Evolutionary conservation across 495 filamentous ascomycete genomes (phyloP), one percentile per base, ranked within the genome.

Genomic region (Copromyces sp.): DNA sequence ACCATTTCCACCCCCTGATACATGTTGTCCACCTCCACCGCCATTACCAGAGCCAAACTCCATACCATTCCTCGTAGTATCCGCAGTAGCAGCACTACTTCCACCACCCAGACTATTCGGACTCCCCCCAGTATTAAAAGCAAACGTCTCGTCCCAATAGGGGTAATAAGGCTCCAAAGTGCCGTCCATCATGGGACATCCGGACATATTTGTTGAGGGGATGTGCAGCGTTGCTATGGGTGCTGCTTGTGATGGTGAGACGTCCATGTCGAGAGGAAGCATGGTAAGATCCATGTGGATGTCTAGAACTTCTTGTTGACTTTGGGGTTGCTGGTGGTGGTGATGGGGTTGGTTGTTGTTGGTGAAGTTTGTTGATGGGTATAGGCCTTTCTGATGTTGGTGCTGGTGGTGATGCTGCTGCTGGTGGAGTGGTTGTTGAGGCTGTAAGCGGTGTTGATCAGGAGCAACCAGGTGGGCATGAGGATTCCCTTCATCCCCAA

Each of bases 111-210:
- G 6, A 59, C 65, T 61, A 35, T 32, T 61, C 47, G 53, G 5
- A 37, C 29, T 65, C 0, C 29, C 53, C 24, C 12, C 24, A 8
- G 12, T 1, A 1, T 61, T 32, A 1, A 61, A 61, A 37, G 73
- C 39, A 68, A 77, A 78, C 4, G 76, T 74, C 74, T 81, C 83
- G 35, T 83, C 80, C 83, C 83, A 86, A 69, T 80, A 74, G 3
- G 80, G 79, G 45, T 81, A 77, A 38, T 83, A 82, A 37, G 76
- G 44, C 39, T 85, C 80, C 69, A 85, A 59, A 68, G 81, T 84
- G 38, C 83, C 82, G 70, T 86, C 83, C 71, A 84, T 77, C 82
- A 86, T 84, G 6, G 83, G 84, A 59, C 84, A 86, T 12, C 76
- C 79, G 17, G 39, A 32, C 35, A 74, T 35, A 42, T 65, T 65